Evolutionary conservation across 805 yeast species (phyloP).

Genomic region (Candida arabinofermentans): DNA sequence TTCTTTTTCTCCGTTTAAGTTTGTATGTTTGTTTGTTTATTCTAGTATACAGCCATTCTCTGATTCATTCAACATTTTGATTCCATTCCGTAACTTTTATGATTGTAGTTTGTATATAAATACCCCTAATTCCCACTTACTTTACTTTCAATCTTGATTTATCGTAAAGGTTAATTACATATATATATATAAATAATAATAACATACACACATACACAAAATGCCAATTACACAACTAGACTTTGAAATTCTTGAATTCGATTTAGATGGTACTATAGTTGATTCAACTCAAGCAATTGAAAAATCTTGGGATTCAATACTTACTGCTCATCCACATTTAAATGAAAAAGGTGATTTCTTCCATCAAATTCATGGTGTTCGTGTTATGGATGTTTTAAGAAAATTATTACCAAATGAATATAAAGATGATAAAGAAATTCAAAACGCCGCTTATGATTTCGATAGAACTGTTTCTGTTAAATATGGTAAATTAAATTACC

Average conservation of each 20-base stretch:
- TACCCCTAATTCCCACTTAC: not conserved
- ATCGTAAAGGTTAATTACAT: too few relatives aligned
- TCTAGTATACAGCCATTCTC: too few relatives aligned
- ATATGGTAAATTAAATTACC: conserved; percentile 68
- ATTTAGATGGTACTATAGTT: conserved; percentile 84
- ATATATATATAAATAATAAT: not conserved
- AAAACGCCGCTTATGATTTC: conserved; percentile 30
- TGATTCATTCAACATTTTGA: too few relatives aligned
- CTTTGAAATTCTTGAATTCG: conserved; percentile 47
- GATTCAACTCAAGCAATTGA: conserved; percentile 81
- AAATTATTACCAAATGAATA: conserved; percentile 53
- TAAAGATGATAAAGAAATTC: conserved; percentile 12
- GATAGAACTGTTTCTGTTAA: conserved; percentile 69
- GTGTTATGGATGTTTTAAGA: conserved; percentile 75
- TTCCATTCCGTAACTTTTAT: too few relatives aligned
- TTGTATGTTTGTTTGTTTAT: too few relatives aligned
- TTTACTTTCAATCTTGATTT: not conserved
- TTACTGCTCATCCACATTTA: conserved; percentile 58
- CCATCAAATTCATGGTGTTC: conserved; percentile 75
- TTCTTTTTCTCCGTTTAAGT: too few relatives aligned
- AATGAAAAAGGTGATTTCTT: conserved; percentile 46
- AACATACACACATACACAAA: not conserved
- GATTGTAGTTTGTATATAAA: not conserved
- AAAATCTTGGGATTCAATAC: conserved; percentile 74
- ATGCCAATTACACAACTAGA: conserved; percentile 11